Evolutionary conservation across 805 yeast species (phyloP).

Genomic region (Nakazawaea populi): DNA sequence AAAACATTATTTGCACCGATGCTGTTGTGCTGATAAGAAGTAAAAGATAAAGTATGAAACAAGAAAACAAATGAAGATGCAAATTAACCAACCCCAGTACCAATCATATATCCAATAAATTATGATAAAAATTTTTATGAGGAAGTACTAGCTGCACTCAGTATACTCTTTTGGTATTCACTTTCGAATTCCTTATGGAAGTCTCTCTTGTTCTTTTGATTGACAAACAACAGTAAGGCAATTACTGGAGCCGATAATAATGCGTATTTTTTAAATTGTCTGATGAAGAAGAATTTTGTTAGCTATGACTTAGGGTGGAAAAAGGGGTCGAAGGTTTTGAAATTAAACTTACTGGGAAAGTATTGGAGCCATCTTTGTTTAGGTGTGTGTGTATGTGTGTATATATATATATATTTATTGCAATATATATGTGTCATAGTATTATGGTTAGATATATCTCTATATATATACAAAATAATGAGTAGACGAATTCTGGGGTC

Average conservation of each 20-base stretch:
- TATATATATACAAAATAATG: too few species aligned
- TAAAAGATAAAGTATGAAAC: too few species aligned
- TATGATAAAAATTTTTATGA: background rate
- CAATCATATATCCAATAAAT: too few species aligned
- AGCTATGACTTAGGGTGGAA: background rate
- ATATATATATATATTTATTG: background rate
- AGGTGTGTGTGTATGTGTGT: background rate
- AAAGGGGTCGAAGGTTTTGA: too few species aligned
- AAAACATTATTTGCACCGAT: too few species aligned
- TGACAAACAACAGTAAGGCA: background rate
- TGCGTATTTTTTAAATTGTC: conserved; percentile 3
- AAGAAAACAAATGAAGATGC: too few species aligned
- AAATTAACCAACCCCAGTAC: too few species aligned
- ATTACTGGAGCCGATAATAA: conserved; percentile 2
- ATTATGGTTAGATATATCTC: too few species aligned
- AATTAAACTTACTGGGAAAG: conserved; percentile 3
- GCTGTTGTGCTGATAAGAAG: too few species aligned
- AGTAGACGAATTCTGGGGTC: too few species aligned
- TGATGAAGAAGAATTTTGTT: background rate
- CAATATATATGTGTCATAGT: too few species aligned
- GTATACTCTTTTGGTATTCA: background rate
- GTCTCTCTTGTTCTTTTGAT: conserved; percentile 2
- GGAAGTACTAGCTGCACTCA: background rate
- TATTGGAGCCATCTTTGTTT: background rate
- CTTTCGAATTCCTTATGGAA: conserved; percentile 10